Percentiles rank a stretch among this genome's conserved stretches.
Evolutionary conservation across 352 stramenopile species (phyloP).

Genomic region (Phytophthora cryptogea): DNA sequence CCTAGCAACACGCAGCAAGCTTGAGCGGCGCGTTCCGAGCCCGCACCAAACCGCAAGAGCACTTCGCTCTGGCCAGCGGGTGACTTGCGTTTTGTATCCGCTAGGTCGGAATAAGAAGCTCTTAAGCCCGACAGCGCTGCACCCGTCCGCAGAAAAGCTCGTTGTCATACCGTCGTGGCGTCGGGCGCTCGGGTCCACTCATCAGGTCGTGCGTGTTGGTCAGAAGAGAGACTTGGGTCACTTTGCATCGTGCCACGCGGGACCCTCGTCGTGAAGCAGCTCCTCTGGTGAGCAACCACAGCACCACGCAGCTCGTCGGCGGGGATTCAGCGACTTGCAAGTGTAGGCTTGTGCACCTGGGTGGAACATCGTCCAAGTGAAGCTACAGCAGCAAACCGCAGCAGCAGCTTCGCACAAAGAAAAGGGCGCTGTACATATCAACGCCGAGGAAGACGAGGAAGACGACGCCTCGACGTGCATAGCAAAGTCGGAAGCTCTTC

Average conservation of each 20-base stretch:
- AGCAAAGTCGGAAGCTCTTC: conserved; percentile 17
- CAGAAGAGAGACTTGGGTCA: conserved; percentile 7
- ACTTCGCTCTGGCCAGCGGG: not conserved
- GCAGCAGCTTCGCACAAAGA: conserved; percentile 15
- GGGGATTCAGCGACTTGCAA: conserved; percentile 12
- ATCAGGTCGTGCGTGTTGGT: conserved; percentile 23
- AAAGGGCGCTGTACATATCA: conserved; percentile 13
- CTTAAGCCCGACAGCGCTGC: not conserved
- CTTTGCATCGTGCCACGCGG: conserved; percentile 6
- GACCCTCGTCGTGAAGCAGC: conserved; percentile 16
- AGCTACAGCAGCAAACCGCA: not conserved
- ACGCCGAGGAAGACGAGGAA: not conserved
- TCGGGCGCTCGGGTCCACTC: conserved; percentile 15
- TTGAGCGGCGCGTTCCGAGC: not conserved
- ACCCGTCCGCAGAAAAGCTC: conserved; percentile 4
- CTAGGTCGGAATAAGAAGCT: conserved; percentile 14
- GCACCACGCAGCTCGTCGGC: not conserved
- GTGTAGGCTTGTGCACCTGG: conserved; percentile 13
- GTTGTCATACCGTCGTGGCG: conserved; percentile 16
- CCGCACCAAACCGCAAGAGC: not conserved
- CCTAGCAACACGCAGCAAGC: no score
- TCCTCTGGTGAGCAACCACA: conserved; percentile 9
- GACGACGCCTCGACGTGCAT: conserved; percentile 34
- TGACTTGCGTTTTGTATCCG: conserved; percentile 3
- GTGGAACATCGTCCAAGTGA: conserved; percentile 16